Evolutionary conservation across 192 early-diverging fungal genomes (phyloP).

Genomic region (Borealophlyctis nickersoniae): DNA sequence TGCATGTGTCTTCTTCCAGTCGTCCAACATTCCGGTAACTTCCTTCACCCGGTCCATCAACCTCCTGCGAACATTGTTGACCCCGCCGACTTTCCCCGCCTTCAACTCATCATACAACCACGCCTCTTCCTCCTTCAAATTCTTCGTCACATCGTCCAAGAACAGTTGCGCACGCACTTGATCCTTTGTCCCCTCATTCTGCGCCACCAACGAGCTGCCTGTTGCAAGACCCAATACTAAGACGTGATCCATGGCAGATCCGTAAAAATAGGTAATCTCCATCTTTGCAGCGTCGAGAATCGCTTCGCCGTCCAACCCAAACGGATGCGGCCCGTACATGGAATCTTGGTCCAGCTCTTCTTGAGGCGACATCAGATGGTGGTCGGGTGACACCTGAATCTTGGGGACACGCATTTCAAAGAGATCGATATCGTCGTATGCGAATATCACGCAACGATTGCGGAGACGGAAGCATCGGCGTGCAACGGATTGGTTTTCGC

Average conservation of each 20-base stretch:
- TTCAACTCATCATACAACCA: slow-evolving; percentile 40
- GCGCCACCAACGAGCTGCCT: slow-evolving; percentile 2
- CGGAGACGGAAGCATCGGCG: slow-evolving; percentile 26
- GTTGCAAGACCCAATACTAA: slow-evolving; percentile 21
- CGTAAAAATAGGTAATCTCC: slow-evolving; percentile 51
- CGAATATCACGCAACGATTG: slow-evolving; percentile 17
- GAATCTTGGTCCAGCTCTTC: too few species aligned
- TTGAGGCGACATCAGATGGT: too few species aligned
- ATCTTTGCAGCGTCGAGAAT: slow-evolving; percentile 12
- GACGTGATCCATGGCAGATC: slow-evolving; percentile 42
- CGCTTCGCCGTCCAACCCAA: slow-evolving; percentile 14
- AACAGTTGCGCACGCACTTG: slow-evolving; percentile 21
- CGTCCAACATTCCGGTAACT: slow-evolving; percentile 35
- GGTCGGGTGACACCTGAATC: slow-evolving; percentile 38
- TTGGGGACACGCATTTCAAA: slow-evolving; percentile 39
- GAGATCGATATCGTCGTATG: slow-evolving; percentile 29
- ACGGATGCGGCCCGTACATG: slow-evolving; percentile 8
- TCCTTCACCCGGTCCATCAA: slow-evolving; percentile 25
- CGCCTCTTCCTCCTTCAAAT: slow-evolving; percentile 46
- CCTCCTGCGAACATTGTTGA: slow-evolving; percentile 50
- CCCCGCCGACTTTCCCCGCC: slow-evolving; percentile 19
- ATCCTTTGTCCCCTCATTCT: slow-evolving; percentile 2
- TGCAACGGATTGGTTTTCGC: not conserved
- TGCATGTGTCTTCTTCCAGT: slow-evolving; percentile 50
- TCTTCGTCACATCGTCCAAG: slow-evolving; percentile 19